phyloP scores from a whole-genome alignment of 2,329 filamentous ascomycete species.

The Byssochlamys sp. region DNA sequence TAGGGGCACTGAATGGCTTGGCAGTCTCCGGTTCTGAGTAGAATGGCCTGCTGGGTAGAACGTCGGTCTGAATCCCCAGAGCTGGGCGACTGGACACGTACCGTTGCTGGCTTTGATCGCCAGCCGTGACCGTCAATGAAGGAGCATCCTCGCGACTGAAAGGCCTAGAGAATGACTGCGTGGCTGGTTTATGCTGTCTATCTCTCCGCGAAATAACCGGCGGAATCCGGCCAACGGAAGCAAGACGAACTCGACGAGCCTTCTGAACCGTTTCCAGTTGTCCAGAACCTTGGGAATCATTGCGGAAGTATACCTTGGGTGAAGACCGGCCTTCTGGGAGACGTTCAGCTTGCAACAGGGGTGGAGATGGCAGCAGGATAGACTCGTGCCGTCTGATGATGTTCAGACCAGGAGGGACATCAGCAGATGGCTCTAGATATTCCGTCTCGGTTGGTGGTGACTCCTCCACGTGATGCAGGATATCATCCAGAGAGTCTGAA shows the following conservation, averaged over 20 bases:
- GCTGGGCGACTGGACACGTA: conserved; percentile 14
- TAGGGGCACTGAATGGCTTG: conserved; percentile 26
- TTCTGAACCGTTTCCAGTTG: conserved; percentile 11
- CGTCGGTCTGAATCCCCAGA: conserved; percentile 13
- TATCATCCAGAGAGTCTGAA: conserved; percentile 31
- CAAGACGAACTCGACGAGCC: conserved; percentile 54
- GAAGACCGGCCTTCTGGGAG: conserved; percentile 21
- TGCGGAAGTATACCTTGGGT: conserved; percentile 29
- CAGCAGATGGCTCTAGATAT: conserved; percentile 9
- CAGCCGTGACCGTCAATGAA: conserved; percentile 24
- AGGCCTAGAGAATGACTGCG: conserved; percentile 76
- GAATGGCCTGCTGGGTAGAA: conserved; percentile 16
- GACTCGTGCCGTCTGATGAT: conserved; percentile 28
- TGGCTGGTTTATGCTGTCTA: conserved; percentile 56
- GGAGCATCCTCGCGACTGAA: conserved; percentile 49
- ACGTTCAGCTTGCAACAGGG: conserved; percentile 25
- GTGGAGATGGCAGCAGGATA: conserved; percentile 35
- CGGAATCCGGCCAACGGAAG: conserved; percentile 77
- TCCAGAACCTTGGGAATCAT: conserved; percentile 10
- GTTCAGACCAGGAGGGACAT: conserved; percentile 20
- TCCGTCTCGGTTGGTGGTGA: conserved; percentile 33
- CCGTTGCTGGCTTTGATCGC: conserved; percentile 14
- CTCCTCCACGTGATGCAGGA: conserved; percentile 28
- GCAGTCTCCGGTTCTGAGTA: conserved; percentile 18
- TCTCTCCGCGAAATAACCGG: conserved; percentile 61